Evolutionary conservation across 352 stramenopile species (phyloP), one percentile per base, ranked within the genome.

Genomic region (Aphanomyces invadans): DNA sequence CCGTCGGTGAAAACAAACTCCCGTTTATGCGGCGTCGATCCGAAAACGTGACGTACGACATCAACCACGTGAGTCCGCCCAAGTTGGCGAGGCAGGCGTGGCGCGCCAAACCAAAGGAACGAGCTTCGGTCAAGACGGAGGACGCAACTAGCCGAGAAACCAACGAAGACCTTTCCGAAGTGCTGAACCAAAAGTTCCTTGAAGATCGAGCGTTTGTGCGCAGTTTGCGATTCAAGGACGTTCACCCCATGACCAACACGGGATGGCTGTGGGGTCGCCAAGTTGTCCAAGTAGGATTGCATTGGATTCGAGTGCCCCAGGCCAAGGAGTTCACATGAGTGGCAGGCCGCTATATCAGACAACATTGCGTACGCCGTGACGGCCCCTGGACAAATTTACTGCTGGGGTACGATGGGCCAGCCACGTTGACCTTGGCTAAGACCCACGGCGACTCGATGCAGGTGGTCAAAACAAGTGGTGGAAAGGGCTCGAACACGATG

Each of bases 291-390:
- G 77, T 87, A 29, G 10, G 0, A 46, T 42, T 48, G 33, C n/a
- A 44, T 29, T 9, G 10, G 0, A 59, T n/a, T 39, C 26, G 51
- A 12, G 5, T 59, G 25, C 26, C 11, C n/a, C n/a, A n/a, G n/a
- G n/a, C n/a, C 44, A 52, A 15, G 21, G 4, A 12, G 45, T 12
- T 2, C 45, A 28, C 3, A 7, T 53, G 19, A 28, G 1, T 26
- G 3, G 17, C 52, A 64, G 67, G 83, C 80, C 5, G 71, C 86
- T 1, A 74, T 97, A 4, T 81, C 79, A 28, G 88, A 97, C 45
- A 96, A 86, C 49, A 74, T 95, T 26, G 89, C 92, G 25, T 90
- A 97, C 54, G 88, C 79, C 0, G 77, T 96, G 19, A 95, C 89
- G 17, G 79, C 86, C 46, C 74, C 75, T 0, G 87, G 90, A 0